phyloP scores from a whole-genome alignment of 805 yeast genomes.

The Yamadazyma endophytica region DNA sequence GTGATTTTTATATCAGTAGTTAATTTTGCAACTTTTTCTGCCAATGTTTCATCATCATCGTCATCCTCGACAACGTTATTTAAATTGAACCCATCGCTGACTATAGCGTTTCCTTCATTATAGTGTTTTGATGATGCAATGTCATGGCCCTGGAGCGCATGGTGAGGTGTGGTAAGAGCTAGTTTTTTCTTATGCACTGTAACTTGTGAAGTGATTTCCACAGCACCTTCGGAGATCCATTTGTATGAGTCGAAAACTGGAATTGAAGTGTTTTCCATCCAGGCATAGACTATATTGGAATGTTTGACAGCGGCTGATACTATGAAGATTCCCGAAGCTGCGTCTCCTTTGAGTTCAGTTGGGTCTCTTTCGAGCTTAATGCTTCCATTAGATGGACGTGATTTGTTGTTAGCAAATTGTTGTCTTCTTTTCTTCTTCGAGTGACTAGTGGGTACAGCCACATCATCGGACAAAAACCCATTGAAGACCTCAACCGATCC shows the following conservation, averaged over 20 bases:
- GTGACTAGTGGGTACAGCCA: conserved; percentile 8
- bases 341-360: conserved; percentile 27
- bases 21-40: conserved; percentile 31
- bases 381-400: conserved; percentile 47
- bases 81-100: conserved; percentile 62
- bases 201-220: conserved; percentile 14
- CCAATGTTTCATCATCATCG: conserved; percentile 36
- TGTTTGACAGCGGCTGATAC: conserved; percentile 27
- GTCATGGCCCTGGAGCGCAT: conserved; percentile 46
- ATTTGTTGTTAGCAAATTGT: conserved; percentile 35
- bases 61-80: conserved; percentile 49
- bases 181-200: conserved; percentile 20
- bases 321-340: conserved; percentile 24
- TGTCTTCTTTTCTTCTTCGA: conserved; percentile 44
- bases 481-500: conserved; percentile 72
- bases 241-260: conserved; percentile 54
- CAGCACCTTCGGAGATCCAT: conserved; percentile 39
- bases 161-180: conserved; percentile 35
- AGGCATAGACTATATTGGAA: conserved; percentile 42
- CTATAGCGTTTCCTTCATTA: conserved; percentile 56
- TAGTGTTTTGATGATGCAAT: conserved; percentile 51
- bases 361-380: conserved; percentile 48
- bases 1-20: conserved; percentile 31
- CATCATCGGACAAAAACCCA: conserved; percentile 44
- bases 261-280: conserved; percentile 59